Conservation (phyloP, 352 stramenopile genomes). For the Phytophthora meadii region DNA sequence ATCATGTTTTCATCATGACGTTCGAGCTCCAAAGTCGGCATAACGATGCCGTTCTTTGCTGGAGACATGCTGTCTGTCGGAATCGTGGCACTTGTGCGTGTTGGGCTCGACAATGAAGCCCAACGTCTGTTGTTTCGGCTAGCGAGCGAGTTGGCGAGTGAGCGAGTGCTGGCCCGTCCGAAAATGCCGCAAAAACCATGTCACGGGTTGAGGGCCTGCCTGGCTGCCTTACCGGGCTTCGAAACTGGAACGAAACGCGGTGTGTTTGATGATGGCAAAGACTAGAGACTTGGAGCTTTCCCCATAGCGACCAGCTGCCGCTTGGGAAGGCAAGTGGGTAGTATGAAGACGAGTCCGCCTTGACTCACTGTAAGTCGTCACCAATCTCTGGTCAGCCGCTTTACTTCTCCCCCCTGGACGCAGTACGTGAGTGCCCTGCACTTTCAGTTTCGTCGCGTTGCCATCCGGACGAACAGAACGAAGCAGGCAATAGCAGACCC, state of each 20-base stretch:
- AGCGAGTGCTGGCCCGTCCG: constrained; percentile 11
- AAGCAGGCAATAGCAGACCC: constrained; percentile 6
- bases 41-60: constrained; percentile 25
- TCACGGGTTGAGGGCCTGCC: constrained; percentile 16
- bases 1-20: constrained; percentile 34
- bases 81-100: constrained; percentile 12
- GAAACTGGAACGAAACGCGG: constrained; percentile 35
- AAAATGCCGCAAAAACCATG: constrained; percentile 19
- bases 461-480: constrained; percentile 20
- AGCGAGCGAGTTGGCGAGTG: constrained; percentile 30
- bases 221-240: constrained; percentile 6
- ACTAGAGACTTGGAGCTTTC: not conserved
- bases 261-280: constrained; percentile 20
- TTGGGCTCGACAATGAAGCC: constrained; percentile 17
- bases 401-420: constrained; percentile 19
- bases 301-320: constrained; percentile 13
- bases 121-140: constrained; percentile 4
- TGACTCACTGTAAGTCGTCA: constrained; percentile 22
- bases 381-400: constrained; percentile 8
- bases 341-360: constrained; percentile 4
- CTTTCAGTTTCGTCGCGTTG: constrained; percentile 27
- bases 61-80: constrained; percentile 25
- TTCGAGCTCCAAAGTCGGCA: constrained; percentile 40
- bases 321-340: constrained; percentile 25
- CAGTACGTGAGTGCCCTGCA: constrained; percentile 21